Evolutionary conservation across 768 basidiomycete genomes (phyloP), one percentile per base, ranked within the genome.

Genomic region (Lactarius trivialis): DNA sequence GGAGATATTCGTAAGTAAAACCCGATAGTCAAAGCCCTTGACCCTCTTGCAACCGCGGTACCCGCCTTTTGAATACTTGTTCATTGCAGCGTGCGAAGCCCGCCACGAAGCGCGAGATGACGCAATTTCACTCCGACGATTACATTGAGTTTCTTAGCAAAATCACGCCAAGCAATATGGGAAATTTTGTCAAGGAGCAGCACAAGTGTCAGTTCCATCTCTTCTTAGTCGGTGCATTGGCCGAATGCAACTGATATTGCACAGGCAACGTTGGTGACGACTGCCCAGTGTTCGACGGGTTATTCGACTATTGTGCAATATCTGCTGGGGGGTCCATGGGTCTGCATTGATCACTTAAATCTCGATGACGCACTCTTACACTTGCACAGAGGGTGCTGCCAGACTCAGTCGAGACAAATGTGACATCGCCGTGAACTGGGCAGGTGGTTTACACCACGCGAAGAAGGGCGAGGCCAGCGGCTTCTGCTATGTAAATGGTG

Each of bases 281-380:
- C 73, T 98, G 96, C 74, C 97, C 97, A 2, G 93, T 98, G 36
- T 99, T 99, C 68, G 97, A 99, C 68, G 97, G 97, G 0, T 76
- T 99, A 51, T 99, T 99, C 72, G 97, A 99, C 68, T 99, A 98
- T 72, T 98, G 97, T 72, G 95, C 96, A 3, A 99, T 99, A 69
- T 98, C 97, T 12, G 97, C 97, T n/a, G 97, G 97, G 52, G 97
- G 97, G 3, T 97, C 94, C 0, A 98, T 99, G 93, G 96, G 97
- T 97, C 68, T 61, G 86, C 75, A 41, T 32, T 51, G 17, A 17
- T n/a, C 39, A 15, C 21, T 17, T n/a, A 41, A 1, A 4, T 43
- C 36, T 28, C 4, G 7, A 30, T 53, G 32, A 55, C n/a, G 8
- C 12, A 2, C 8, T 39, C 52, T 63, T 15, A 61, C 45, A 26